Evolutionary conservation across 495 filamentous ascomycete species (phyloP).

Genomic region (Penicillium pancosmium): DNA sequence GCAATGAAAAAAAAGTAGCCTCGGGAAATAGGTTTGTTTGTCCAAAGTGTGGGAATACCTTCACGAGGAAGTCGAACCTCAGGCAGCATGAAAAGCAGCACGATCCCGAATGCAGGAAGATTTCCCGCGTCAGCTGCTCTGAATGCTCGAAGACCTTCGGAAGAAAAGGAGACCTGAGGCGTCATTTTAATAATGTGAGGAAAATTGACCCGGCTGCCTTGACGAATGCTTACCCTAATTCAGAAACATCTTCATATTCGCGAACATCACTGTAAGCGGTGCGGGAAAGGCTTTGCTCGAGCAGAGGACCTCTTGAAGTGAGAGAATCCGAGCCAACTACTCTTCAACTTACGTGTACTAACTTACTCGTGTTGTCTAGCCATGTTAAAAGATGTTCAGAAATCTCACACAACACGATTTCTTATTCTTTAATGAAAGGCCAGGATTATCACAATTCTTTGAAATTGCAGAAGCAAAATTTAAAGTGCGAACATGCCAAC

Average conservation of each 20-base stretch:
- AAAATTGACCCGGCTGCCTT: neutral
- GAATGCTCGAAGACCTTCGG: constrained; percentile 51
- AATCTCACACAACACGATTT: neutral
- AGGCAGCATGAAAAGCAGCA: constrained; percentile 90
- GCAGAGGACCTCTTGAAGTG: constrained; percentile 18
- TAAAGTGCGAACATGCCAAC: neutral
- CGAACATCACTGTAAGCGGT: constrained; percentile 21
- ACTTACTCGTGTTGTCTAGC: constrained; percentile 6
- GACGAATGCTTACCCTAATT: constrained; percentile 6
- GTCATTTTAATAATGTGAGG: constrained; percentile 80
- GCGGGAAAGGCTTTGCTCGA: constrained; percentile 12
- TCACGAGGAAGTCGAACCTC: constrained; percentile 88
- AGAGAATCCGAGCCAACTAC: neutral
- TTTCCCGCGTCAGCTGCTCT: constrained; percentile 61
- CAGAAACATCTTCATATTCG: constrained; percentile 19
- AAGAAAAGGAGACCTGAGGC: constrained; percentile 78
- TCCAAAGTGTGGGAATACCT: constrained; percentile 74
- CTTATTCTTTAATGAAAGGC: neutral
- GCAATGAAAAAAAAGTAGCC: constrained; percentile 1
- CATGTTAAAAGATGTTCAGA: constrained; percentile 11
- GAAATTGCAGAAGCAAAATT: neutral
- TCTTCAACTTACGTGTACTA: constrained; percentile 1
- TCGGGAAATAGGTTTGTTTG: constrained; percentile 64
- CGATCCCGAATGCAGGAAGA: constrained; percentile 71
- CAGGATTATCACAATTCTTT: neutral